phyloP scores from a whole-genome alignment of 1,284 basidiomycete species.

The Calocybe gambosa region DNA sequence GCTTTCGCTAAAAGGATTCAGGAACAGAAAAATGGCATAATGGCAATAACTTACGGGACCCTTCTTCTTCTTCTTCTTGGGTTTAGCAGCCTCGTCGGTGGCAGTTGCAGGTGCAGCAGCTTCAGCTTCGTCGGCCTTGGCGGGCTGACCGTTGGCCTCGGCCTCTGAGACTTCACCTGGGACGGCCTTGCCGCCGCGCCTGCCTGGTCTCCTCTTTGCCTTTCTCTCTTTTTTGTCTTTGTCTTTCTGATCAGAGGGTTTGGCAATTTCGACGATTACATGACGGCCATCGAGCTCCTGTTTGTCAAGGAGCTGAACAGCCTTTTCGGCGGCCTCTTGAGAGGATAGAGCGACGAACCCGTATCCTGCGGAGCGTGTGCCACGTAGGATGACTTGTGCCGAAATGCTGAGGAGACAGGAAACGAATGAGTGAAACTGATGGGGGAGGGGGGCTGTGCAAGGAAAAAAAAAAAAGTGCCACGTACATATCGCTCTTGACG shows the following conservation, averaged over 20 bases:
- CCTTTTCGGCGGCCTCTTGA: slow-evolving; percentile 78
- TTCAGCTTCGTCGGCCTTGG: slow-evolving; percentile 44
- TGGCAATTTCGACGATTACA: slow-evolving; percentile 86
- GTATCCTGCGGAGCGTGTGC: slow-evolving; percentile 80
- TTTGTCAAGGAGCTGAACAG: slow-evolving; percentile 82
- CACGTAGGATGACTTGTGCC: slow-evolving; percentile 77
- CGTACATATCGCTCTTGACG: slow-evolving; percentile 76
- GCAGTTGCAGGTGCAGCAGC: no score
- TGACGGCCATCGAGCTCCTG: slow-evolving; percentile 82
- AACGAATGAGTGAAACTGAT: slow-evolving; percentile 13
- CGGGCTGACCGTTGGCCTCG: slow-evolving; percentile 71
- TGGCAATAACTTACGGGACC: slow-evolving; percentile 39
- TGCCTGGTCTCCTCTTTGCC: slow-evolving; percentile 70
- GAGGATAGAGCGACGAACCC: slow-evolving; percentile 84
- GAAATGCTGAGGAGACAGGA: slow-evolving; percentile 43
- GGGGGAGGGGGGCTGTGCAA: slow-evolving; percentile 30
- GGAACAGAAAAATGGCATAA: slow-evolving; percentile 9
- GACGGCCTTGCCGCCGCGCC: slow-evolving; percentile 76
- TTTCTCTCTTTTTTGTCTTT: slow-evolving; percentile 73
- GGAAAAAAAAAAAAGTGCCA: slow-evolving; percentile 32
- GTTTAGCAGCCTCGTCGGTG: slow-evolving; percentile 46
- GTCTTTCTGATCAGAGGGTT: slow-evolving; percentile 81
- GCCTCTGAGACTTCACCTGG: slow-evolving; percentile 82
- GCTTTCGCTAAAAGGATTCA: slow-evolving; percentile 45
- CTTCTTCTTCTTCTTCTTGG: slow-evolving; percentile 79